Conservation (phyloP, 2,329 filamentous ascomycete species). For the Apiospora saccharicola region DNA sequence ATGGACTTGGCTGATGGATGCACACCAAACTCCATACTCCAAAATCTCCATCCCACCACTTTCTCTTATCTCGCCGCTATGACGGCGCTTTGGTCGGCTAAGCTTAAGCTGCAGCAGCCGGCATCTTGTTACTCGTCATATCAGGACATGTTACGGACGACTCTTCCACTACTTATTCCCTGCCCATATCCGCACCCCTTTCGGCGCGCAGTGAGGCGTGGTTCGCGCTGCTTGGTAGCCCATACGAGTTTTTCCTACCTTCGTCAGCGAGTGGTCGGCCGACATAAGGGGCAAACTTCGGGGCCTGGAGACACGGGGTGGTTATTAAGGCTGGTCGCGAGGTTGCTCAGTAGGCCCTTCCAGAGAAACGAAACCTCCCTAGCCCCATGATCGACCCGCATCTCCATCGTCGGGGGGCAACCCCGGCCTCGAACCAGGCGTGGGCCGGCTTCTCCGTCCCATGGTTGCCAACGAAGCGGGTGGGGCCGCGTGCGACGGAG, state of each 20-base stretch:
- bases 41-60: not conserved
- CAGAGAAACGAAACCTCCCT: slow-evolving; percentile 24
- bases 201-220: not conserved
- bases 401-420: slow-evolving; percentile 4
- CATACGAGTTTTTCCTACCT: not conserved
- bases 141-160: too few species aligned
- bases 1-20: not conserved
- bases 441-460: slow-evolving; percentile 17
- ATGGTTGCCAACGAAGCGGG: slow-evolving; percentile 21
- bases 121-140: too few species aligned
- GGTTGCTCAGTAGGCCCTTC: slow-evolving; percentile 20
- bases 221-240: not conserved
- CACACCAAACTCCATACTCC: not conserved
- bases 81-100: too few species aligned
- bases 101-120: too few species aligned
- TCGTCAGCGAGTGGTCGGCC: too few species aligned
- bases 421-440: slow-evolving; percentile 20
- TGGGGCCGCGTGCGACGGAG: slow-evolving; percentile 27
- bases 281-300: not conserved
- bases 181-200: not conserved
- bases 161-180: too few species aligned
- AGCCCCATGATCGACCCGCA: slow-evolving; percentile 19
- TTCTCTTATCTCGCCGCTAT: too few species aligned
- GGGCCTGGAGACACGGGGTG: not conserved
- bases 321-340: not conserved